Conservation (phyloP, 768 basidiomycete genomes). For the Hypholoma fasciculare region DNA sequence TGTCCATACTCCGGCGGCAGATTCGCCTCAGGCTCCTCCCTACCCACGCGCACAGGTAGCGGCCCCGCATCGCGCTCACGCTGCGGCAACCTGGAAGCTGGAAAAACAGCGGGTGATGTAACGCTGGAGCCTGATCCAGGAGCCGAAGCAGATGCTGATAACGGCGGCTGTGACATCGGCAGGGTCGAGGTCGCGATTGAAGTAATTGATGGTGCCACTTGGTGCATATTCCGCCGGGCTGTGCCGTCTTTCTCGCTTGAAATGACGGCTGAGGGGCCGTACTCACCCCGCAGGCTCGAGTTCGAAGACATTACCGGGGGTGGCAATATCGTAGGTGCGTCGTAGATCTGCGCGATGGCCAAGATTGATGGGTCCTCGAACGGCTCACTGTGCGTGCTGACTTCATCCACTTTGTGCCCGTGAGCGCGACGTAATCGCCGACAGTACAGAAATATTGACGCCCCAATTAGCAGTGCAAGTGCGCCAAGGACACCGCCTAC, state of each 20-base stretch:
- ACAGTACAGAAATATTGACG: conserved; percentile 20
- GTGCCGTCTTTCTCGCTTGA: neutral
- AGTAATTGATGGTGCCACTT: conserved; percentile 4
- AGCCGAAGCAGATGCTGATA: neutral
- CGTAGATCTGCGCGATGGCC: no score
- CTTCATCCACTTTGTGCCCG: neutral
- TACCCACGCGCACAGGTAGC: conserved; percentile 5
- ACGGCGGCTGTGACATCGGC: neutral
- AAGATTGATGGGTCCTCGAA: no score
- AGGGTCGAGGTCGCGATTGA: neutral
- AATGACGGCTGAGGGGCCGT: neutral
- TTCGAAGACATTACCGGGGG: no score
- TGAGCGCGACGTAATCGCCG: conserved; percentile 8
- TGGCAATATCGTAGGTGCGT: no score
- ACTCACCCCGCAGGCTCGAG: neutral
- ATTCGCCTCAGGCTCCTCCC: conserved; percentile 15
- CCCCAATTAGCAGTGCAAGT: conserved; percentile 23
- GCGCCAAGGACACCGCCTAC: conserved; percentile 46
- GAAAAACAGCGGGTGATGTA: neutral
- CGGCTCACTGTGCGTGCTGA: no score
- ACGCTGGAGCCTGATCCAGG: neutral
- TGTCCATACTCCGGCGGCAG: conserved; percentile 31
- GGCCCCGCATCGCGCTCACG: conserved; percentile 27
- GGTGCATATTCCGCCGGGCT: neutral
- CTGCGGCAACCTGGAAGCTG: neutral